phyloP scores from a whole-genome alignment of 768 basidiomycete species.

The Dioszegia crocea region DNA sequence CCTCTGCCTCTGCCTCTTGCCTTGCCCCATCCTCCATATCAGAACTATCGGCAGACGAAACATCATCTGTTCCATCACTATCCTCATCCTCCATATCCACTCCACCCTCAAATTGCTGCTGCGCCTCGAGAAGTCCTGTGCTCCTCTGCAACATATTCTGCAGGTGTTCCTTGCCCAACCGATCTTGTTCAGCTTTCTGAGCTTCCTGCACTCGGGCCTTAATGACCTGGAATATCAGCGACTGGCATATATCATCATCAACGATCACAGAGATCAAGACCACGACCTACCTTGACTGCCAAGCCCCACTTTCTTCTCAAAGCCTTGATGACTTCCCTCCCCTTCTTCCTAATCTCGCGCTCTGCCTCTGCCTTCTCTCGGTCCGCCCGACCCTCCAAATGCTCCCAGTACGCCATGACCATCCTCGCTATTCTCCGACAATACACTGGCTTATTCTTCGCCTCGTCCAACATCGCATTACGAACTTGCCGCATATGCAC shows the following conservation, averaged over 20 bases:
- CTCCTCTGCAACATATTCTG: conserved; percentile 87
- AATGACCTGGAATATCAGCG: conserved; percentile 26
- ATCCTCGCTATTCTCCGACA: conserved; percentile 62
- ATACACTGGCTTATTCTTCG: conserved; percentile 47
- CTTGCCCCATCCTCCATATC: not conserved
- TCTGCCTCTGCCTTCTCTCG: conserved; percentile 62
- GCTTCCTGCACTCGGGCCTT: conserved; percentile 55
- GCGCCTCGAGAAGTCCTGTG: conserved; percentile 76
- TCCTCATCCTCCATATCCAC: conserved; percentile 8
- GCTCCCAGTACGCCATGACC: conserved; percentile 72
- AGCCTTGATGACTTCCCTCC: conserved; percentile 66
- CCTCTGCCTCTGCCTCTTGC: not conserved
- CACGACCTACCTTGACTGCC: conserved; percentile 56
- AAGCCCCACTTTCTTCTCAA: conserved; percentile 81
- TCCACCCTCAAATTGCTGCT: conserved; percentile 47
- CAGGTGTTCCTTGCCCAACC: conserved; percentile 75
- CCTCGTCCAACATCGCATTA: conserved; percentile 49
- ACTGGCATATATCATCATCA: too few relatives aligned
- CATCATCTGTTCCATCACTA: conserved; percentile 18
- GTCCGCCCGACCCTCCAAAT: conserved; percentile 61
- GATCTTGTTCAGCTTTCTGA: conserved; percentile 70
- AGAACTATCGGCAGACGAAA: conserved; percentile 3
- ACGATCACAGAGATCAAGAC: too few relatives aligned
- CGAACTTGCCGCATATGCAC: conserved; percentile 46
- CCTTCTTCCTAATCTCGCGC: conserved; percentile 61